Conservation (phyloP, 148 eudicot genomes). For the Pharnaceum exiguum region DNA sequence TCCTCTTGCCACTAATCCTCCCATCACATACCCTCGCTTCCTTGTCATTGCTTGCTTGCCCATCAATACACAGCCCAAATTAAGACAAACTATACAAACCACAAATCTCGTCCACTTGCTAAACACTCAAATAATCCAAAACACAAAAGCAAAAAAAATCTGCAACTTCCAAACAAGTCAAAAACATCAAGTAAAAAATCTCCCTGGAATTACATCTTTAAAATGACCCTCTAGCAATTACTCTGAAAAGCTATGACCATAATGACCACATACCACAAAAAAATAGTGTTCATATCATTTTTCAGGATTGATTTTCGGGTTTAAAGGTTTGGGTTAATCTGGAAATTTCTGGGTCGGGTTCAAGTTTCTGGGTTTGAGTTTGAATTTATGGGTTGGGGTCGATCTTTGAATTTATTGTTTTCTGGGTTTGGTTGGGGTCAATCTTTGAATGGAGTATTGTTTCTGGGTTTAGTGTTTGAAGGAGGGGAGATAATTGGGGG, state of each 20-base stretch:
- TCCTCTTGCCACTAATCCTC: constrained; percentile 26
- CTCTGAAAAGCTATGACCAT: constrained; percentile 22
- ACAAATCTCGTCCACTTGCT: neutral
- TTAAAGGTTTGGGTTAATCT: too few relatives aligned
- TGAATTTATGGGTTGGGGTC: too few relatives aligned
- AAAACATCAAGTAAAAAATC: constrained; percentile 9
- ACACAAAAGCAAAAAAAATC: constrained; percentile 4
- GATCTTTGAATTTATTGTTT: too few relatives aligned
- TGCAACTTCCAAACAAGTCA: neutral
- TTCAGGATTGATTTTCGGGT: too few relatives aligned
- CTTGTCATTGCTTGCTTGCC: constrained; percentile 39
- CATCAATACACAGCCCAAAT: constrained; percentile 22
- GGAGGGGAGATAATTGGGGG: too few relatives aligned
- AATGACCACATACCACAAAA: constrained; percentile 31
- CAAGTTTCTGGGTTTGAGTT: too few relatives aligned
- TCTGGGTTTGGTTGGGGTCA: too few relatives aligned
- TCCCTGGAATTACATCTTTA: constrained; percentile 30
- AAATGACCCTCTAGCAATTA: constrained; percentile 19
- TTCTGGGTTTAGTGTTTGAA: too few relatives aligned
- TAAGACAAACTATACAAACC: neutral
- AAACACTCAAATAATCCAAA: constrained; percentile 1
- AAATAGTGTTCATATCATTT: too few relatives aligned
- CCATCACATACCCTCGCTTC: constrained; percentile 25
- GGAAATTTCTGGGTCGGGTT: too few relatives aligned
- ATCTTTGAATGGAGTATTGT: too few relatives aligned